Conservation (phyloP, 1,284 basidiomycete species). For the Fomitopsis palustris region DNA sequence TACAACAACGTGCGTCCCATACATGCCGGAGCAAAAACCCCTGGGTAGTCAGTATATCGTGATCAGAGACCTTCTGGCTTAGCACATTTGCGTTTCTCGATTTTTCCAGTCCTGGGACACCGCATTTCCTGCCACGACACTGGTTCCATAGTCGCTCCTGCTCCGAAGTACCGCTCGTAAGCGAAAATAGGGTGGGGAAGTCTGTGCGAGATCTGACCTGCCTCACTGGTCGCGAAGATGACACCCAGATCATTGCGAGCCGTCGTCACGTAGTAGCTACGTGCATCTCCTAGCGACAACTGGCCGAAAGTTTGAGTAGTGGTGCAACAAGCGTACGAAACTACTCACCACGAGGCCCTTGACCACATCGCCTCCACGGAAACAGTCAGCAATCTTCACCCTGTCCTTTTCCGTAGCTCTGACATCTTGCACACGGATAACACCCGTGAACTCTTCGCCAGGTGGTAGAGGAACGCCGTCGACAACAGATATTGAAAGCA, state of each 20-base stretch:
- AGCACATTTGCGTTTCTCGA: conserved; percentile 87
- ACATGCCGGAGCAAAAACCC: background rate
- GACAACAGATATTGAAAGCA: conserved; percentile 85
- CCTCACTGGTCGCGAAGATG: conserved; percentile 82
- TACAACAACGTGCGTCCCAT: conserved; percentile 19
- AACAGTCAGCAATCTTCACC: conserved; percentile 91
- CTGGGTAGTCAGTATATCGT: background rate
- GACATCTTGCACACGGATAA: conserved; percentile 92
- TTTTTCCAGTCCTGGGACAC: conserved; percentile 76
- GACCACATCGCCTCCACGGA: conserved; percentile 94
- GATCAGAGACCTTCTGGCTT: conserved; percentile 67
- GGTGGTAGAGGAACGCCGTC: conserved; percentile 85
- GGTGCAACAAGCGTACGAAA: background rate
- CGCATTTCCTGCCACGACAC: conserved; percentile 93
- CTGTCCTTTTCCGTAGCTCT: conserved; percentile 90
- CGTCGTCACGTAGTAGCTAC: conserved; percentile 94
- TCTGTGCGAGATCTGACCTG: conserved; percentile 42
- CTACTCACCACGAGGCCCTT: conserved; percentile 83
- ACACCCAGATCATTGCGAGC: conserved; percentile 94
- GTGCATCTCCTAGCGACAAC: conserved; percentile 91
- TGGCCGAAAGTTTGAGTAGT: conserved; percentile 27
- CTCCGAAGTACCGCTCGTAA: conserved; percentile 3
- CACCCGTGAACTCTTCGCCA: conserved; percentile 92
- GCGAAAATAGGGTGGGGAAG: background rate
- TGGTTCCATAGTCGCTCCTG: conserved; percentile 77